These are phyloP conservation scores for Lepidium aucheri DNA, from an alignment of 345 rosid genomes.

Conservation along the genomic window DNA sequence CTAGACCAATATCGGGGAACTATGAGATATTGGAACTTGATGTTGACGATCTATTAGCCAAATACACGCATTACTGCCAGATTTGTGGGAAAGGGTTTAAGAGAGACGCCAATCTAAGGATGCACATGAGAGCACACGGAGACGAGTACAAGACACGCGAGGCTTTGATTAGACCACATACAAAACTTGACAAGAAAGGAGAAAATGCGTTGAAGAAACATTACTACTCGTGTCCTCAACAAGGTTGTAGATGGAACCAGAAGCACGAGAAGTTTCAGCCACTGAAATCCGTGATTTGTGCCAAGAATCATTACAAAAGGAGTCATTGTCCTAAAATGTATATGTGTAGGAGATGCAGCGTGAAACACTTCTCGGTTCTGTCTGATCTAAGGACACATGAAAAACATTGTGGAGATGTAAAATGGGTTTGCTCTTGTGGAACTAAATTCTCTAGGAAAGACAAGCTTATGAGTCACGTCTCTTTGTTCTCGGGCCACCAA, in stretches of 20 bases:
- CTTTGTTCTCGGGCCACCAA: slow-evolving; percentile 61
- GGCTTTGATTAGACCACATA: slow-evolving; percentile 51
- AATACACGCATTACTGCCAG: slow-evolving; percentile 79
- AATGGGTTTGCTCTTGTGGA: slow-evolving; percentile 89
- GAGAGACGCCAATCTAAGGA: slow-evolving; percentile 83
- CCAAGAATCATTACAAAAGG: slow-evolving; percentile 90
- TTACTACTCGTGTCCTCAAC: slow-evolving; percentile 77
- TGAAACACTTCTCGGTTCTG: slow-evolving; percentile 77
- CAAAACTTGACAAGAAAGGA: slow-evolving; percentile 12
- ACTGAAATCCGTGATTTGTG: slow-evolving; percentile 75
- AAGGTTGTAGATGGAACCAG: slow-evolving; percentile 83
- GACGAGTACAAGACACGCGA: slow-evolving; percentile 71
- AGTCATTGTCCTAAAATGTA: slow-evolving; percentile 93
- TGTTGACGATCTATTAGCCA: slow-evolving; percentile 57
- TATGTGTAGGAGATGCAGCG: slow-evolving; percentile 67
- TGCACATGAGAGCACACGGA: slow-evolving; percentile 98
- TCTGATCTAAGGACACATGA: slow-evolving; percentile 92
- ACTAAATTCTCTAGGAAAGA: slow-evolving; percentile 82
- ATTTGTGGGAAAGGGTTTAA: slow-evolving; percentile 88
- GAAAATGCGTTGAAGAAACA: slow-evolving; percentile 11
- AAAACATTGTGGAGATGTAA: slow-evolving; percentile 74
- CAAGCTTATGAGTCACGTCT: slow-evolving; percentile 73
- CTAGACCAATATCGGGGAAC: slow-evolving; percentile 1
- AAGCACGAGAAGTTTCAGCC: slow-evolving; percentile 85
- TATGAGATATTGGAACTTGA: slow-evolving; percentile 53